Evolutionary conservation across 139 green algal species (phyloP), one percentile per base, ranked within the genome.

Genomic region (Diplosphaera chodatii): DNA sequence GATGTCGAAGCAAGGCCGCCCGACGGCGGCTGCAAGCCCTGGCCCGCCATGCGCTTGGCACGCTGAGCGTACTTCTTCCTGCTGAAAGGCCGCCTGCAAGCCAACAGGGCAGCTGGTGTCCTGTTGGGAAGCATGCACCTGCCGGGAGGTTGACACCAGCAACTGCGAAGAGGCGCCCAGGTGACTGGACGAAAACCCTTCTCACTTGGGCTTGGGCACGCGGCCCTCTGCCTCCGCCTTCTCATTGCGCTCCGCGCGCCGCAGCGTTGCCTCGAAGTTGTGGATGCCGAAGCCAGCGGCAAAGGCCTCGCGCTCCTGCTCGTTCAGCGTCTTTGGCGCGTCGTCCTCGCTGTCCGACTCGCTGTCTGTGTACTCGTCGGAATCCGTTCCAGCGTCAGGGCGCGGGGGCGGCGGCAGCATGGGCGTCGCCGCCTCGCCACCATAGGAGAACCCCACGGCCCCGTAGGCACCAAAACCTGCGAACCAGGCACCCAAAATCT

Each of bases 371-470:
- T 72, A 66, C 15, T 22, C 29, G 27, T 32, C 70, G 40, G 41
- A 23, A 16, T 32, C 56, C 37, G 48, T n/a, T 10, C 67, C 66
- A n/a, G 28, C 31, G 65, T 13, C 22, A 40, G 55, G 21, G 25
- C 13, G 21, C 32, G 41, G 32, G 66, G 18, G 15, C 66, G 22
- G 31, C 37, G 28, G 32, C 48, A 15, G 59, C 59, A 65, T 18
- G 20, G 30, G 37, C 28, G 18, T n/a, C 30, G 29, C 66, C 22
- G 18, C 28, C 1, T 55, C 48, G 22, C 68, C 78, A 3, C 78
- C 82, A 64, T 92, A 92, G 55, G 69, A 80, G 66, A 91, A 92
- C 15, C 85, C 85, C 32, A 91, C 82, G 1, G 83, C 84, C 8
- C 78, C 74, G 65, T 83, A 92, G 34, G 69, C 23, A 0, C 86